Evolutionary conservation across 1,139 yeast species (phyloP).

Genomic region (Diutina sp.): DNA sequence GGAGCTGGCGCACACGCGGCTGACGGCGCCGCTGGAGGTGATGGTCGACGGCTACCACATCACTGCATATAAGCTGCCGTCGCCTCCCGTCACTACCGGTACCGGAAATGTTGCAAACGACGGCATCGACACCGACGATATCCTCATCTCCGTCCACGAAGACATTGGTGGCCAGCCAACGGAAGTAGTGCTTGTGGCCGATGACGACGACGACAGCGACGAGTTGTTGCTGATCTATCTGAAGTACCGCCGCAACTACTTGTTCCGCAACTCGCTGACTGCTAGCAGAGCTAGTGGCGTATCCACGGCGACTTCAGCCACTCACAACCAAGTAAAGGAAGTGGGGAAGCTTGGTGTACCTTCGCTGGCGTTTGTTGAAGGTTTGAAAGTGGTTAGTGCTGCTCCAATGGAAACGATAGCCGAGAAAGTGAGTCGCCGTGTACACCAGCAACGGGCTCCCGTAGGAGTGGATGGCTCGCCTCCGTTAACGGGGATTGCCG

Average conservation of each 20-base stretch:
- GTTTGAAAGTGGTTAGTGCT: not conserved
- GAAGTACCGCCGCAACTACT: not conserved
- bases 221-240: not conserved
- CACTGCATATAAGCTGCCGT: not conserved
- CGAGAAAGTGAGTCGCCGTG: not conserved
- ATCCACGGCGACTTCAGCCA: not conserved
- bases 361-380: not conserved
- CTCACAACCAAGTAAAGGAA: not conserved
- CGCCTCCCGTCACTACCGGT: not conserved
- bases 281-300: not conserved
- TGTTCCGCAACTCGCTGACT: not conserved
- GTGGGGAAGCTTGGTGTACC: not conserved
- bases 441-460: not conserved
- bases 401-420: not conserved
- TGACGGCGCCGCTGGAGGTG: conserved; percentile 2
- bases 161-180: not conserved
- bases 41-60: not conserved
- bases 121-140: not conserved
- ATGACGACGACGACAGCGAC: not conserved
- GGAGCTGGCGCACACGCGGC: not conserved
- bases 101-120: not conserved
- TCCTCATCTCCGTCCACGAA: not conserved
- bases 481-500: not conserved
- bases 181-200: not conserved
- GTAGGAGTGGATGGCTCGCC: not conserved